Base-by-base conservation (phyloP, 2,329 filamentous ascomycete species). In the Xylariaceae sp. region DNA sequence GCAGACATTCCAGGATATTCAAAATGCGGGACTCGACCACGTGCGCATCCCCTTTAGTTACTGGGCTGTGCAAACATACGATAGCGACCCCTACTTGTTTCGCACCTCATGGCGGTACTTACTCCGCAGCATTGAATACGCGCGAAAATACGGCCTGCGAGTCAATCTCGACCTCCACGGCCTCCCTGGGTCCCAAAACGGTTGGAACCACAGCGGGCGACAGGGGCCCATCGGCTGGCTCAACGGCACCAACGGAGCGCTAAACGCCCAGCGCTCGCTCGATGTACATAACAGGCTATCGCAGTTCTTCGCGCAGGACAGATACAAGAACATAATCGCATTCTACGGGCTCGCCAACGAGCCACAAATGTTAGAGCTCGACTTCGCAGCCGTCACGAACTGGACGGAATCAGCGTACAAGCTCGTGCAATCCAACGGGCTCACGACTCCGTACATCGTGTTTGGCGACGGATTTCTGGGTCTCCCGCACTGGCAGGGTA, bases 301-400 rank as follows among this genome's bases (percentile, higher is more conserved):
- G 20, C 78, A 85, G 54, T 98, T 98, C 78, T 98, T 98, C 66
- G 82, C 91, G 0, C 93, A 97, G 63, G 81, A 86, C 37, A 85
- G 93, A 8, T 98, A 98, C 74, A 85, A 86, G 62, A 95, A 96
- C 64, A 78, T 98, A 55, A 76, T 98, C 50, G 81, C 86, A 12
- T 89, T 97, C 70, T 98, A 98, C 67, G 93, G 93, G 4, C 80
- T 98, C 2, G 88, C 83, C 62, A 98, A 98, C 69, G 93, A 98
- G 67, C 93, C 93, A 2, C 83, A 85, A 53, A 95, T 97, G 88
- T 82, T 85, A 47, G 76, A 75, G 37, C 73, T 98, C 21, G 69
- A 83, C 29, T 70, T 78, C 1, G 63, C 72, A 22, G 76, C 77
- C 4, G 91, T 98, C 1, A 71, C 93, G 4, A 67, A 76, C 40